A percentile compares a stretch with the other conserved stretches of the same genome.
Conservation (phyloP, 2,329 filamentous ascomycete species). For the Cladosporium halotolerans region DNA sequence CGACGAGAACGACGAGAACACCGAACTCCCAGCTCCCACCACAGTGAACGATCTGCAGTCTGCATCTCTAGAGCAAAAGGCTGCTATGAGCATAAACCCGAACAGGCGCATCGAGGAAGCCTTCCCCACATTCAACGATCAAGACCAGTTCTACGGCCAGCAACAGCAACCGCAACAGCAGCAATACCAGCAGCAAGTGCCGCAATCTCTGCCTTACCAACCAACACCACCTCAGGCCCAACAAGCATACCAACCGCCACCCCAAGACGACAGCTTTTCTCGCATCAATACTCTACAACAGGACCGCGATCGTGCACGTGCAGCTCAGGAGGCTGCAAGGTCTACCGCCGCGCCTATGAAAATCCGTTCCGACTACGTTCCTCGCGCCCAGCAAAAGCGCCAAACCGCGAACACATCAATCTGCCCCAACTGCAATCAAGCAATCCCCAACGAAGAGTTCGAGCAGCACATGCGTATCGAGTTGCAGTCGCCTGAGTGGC, state of each 20-base stretch:
- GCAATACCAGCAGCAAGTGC: constrained; percentile 8
- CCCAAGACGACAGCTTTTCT: constrained; percentile 14
- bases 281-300: constrained; percentile 26
- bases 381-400: constrained; percentile 68
- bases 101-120: constrained; percentile 89
- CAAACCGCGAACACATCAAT: constrained; percentile 58
- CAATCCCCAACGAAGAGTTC: constrained; percentile 79
- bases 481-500: constrained; percentile 88
- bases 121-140: constrained; percentile 67
- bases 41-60: constrained; percentile 88
- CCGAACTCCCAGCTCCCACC: constrained; percentile 80
- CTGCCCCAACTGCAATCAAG: constrained; percentile 89
- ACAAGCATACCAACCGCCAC: constrained; percentile 21
- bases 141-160: constrained; percentile 36
- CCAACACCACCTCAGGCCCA: constrained; percentile 14
- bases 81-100: constrained; percentile 75
- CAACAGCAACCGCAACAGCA: constrained; percentile 11
- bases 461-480: constrained; percentile 94
- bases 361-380: constrained; percentile 89
- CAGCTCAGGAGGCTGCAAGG: constrained; percentile 66
- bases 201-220: constrained; percentile 15
- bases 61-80: constrained; percentile 90
- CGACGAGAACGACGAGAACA: constrained; percentile 77
- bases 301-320: constrained; percentile 58
- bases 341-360: constrained; percentile 66